phyloP scores from a whole-genome alignment of 2,329 filamentous ascomycete species.

The Periconia sp. region DNA sequence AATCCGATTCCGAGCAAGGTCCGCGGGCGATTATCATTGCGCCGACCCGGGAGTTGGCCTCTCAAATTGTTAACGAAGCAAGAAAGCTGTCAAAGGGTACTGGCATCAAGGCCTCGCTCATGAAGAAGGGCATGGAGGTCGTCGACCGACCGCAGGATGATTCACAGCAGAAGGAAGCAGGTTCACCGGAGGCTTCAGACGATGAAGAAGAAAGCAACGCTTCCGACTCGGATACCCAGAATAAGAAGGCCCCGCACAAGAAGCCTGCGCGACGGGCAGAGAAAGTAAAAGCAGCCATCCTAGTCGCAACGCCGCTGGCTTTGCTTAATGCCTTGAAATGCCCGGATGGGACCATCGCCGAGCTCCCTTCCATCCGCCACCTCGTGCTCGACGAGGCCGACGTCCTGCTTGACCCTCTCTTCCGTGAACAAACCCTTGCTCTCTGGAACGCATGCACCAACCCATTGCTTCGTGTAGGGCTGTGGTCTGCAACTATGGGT shows the following conservation, averaged over 20 bases:
- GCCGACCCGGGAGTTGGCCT: constrained; percentile 54
- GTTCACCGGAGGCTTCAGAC: constrained; percentile 16
- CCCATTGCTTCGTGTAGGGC: constrained; percentile 69
- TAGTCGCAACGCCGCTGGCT: constrained; percentile 78
- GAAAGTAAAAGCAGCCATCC: constrained; percentile 72
- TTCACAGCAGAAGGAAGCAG: constrained; percentile 5
- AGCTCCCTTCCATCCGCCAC: constrained; percentile 68
- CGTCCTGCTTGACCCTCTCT: constrained; percentile 87
- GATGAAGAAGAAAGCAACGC: constrained; percentile 10
- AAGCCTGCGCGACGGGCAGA: constrained; percentile 45
- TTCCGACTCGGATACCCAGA: constrained; percentile 6
- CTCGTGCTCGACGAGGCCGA: constrained; percentile 93
- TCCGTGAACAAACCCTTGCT: constrained; percentile 81
- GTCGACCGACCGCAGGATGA: constrained; percentile 49
- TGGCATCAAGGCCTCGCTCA: constrained; percentile 74
- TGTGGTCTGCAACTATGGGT: constrained; percentile 97
- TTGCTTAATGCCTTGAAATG: constrained; percentile 71
- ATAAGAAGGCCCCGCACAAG: constrained; percentile 33
- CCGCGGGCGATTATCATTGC: constrained; percentile 50
- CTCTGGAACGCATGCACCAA: constrained; percentile 81
- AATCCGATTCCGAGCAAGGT: constrained; percentile 19
- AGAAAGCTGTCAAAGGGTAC: constrained; percentile 78
- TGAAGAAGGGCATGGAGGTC: constrained; percentile 82
- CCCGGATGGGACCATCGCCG: constrained; percentile 47
- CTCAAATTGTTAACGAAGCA: constrained; percentile 66